Base-by-base conservation (phyloP, 1,284 basidiomycete species). In the Malassezia obtusa region DNA sequence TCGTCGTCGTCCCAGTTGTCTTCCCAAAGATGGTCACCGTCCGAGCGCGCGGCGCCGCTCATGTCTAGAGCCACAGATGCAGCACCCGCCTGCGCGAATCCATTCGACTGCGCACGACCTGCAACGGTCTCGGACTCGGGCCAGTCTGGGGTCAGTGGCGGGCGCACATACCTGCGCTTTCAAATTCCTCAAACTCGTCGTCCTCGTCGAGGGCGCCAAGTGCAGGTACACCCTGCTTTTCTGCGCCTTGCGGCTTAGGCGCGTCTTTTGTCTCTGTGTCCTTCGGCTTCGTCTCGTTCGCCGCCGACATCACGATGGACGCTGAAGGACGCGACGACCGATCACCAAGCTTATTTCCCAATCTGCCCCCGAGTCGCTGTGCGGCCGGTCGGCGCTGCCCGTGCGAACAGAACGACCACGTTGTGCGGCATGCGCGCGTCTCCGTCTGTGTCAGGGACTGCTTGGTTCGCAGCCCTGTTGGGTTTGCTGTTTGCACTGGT, bases 1-100 rank as follows among this genome's bases (percentile, higher is more conserved):
- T 95, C 91, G 76, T 98, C 92, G 68, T 98, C 92, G 70, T 98
- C 92, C 92, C 92, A 98, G 75, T 95, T 95, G 69, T 96, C 92
- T 78, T 96, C 91, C 92, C 92, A 98, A 28, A 96, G 78, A 71
- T 90, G 87, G 59, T 74, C 72, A 36, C 51, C 61, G 11, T 26
- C 57, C 19, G 50, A 52, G 17, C 47, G 45, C n/a, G 59, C 52
- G 38, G 59, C 37, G 28, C 49, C 44, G n/a, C 47, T 48, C 46
- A 54, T 44, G 35, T 52, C 57, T 33, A 58, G 50, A 4, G 49
- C 47, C 14, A 52, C 25, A 5, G 56, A 47, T 19, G 56, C 41
- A 6, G 48, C 26, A 24, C 28, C 44, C 4, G 53, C n/a, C 4
- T 19, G 14, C n/a, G 37, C 28, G 22, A n/a, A 30, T 4, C 24